These are phyloP conservation scores for Magnolia sinica DNA, from an alignment of 164 flowering plant genomes.

Conservation along the genomic window DNA sequence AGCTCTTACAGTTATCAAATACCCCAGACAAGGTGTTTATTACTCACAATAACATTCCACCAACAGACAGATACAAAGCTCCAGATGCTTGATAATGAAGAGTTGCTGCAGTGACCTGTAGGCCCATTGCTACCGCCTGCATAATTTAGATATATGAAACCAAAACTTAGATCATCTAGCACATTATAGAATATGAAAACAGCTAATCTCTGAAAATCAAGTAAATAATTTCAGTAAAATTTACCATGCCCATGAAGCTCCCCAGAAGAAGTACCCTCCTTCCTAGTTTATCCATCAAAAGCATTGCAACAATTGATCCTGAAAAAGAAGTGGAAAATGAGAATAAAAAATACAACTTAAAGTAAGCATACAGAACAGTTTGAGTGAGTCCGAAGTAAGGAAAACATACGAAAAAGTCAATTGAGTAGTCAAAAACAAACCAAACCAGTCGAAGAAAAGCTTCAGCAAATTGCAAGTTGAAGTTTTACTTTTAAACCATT, in stretches of 20 bases:
- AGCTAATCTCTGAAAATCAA: not conserved
- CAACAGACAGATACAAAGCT: conserved; percentile 67
- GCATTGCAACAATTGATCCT: conserved; percentile 83
- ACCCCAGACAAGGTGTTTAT: conserved; percentile 3
- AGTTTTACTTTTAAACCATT: not conserved
- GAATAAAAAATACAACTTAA: not conserved
- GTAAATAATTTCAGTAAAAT: not conserved
- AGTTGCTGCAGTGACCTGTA: conserved; percentile 80
- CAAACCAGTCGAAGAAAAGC: not conserved
- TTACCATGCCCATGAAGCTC: conserved; percentile 93
- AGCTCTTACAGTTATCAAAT: not conserved
- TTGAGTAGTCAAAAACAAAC: not conserved
- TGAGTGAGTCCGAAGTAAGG: not conserved
- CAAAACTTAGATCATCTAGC: conserved; percentile 7
- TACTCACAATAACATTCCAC: conserved; percentile 90
- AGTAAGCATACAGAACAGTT: not conserved
- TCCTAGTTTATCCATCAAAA: conserved; percentile 90
- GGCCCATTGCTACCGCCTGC: conserved; percentile 71
- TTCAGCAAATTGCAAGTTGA: not conserved
- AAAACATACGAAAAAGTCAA: not conserved
- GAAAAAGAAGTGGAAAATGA: conserved; percentile 12
- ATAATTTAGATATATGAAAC: conserved; percentile 9
- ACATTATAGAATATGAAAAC: not conserved
- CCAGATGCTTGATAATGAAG: conserved; percentile 26
- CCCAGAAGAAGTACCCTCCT: conserved; percentile 77